Evolutionary conservation across 345 rosid genomes (phyloP).

Genomic region (Anastatica hierochuntica): DNA sequence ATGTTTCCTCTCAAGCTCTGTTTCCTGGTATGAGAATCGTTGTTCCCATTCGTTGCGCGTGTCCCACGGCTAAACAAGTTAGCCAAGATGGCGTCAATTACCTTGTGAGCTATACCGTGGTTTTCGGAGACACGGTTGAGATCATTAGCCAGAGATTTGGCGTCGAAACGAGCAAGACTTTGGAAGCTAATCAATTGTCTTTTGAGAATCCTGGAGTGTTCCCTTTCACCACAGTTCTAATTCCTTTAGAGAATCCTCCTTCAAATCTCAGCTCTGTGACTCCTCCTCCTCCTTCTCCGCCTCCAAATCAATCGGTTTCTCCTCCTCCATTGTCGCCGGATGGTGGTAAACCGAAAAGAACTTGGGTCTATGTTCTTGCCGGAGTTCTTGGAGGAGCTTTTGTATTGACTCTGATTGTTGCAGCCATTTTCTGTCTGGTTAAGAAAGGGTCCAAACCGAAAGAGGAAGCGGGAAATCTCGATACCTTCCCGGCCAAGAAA

Average conservation of each 20-base stretch:
- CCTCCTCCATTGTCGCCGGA: no score
- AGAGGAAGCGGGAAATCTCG: slow-evolving; percentile 15
- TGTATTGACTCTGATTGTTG: slow-evolving; percentile 21
- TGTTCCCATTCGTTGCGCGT: slow-evolving; percentile 57
- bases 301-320: slow-evolving; percentile 21
- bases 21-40: slow-evolving; percentile 26
- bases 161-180: slow-evolving; percentile 21
- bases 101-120: slow-evolving; percentile 37
- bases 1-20: slow-evolving; percentile 12
- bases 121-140: slow-evolving; percentile 20
- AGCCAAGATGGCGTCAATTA: slow-evolving; percentile 27
- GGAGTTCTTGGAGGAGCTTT: slow-evolving; percentile 43
- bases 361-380: slow-evolving; percentile 51
- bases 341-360: slow-evolving; percentile 22
- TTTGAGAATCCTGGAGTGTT: slow-evolving; percentile 14
- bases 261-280: slow-evolving; percentile 25
- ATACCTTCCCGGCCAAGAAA: slow-evolving; percentile 30
- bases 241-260: slow-evolving; percentile 42
- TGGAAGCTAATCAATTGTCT: slow-evolving; percentile 34
- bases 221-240: slow-evolving; percentile 44
- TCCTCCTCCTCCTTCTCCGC: slow-evolving; percentile 13
- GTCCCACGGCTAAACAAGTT: slow-evolving; percentile 51
- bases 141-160: slow-evolving; percentile 34
- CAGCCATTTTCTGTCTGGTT: slow-evolving; percentile 22
- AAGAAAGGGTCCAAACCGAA: slow-evolving; percentile 17